A percentile compares a stretch with the other conserved stretches of the same genome.
Evolutionary conservation across 202 grass and related monocot genomes (phyloP).

Genomic region (Setaria italica): DNA sequence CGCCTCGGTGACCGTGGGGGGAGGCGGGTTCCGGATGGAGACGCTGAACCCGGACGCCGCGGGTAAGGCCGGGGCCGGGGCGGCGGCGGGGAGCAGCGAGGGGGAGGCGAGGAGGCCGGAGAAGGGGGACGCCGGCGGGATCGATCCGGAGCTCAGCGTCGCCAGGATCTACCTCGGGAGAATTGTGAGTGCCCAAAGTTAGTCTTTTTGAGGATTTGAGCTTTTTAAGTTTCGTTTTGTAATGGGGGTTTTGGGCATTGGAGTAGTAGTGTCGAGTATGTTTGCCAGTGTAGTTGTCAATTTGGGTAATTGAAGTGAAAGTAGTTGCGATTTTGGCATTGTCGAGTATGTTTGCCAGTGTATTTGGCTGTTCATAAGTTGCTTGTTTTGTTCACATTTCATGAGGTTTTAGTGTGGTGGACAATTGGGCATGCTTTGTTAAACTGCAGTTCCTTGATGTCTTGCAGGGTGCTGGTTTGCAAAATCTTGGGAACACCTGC

Average conservation of each 20-base stretch:
- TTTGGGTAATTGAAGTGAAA: not conserved
- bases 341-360: too few relatives aligned
- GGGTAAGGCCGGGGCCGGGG: constrained; percentile 4
- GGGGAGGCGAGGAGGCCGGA: constrained; percentile 42
- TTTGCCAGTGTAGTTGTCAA: too few relatives aligned
- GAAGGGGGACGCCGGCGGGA: constrained; percentile 50
- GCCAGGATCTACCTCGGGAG: constrained; percentile 79
- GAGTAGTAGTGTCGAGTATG: not conserved
- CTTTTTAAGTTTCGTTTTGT: constrained; percentile 25
- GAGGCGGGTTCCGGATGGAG: constrained; percentile 67
- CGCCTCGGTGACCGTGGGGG: constrained; percentile 31
- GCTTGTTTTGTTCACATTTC: constrained; percentile 13
- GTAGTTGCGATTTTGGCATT: not conserved
- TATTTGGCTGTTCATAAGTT: not conserved
- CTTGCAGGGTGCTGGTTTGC: constrained; percentile 90
- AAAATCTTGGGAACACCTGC: constrained; percentile 98
- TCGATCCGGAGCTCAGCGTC: constrained; percentile 74
- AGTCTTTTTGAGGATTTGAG: not conserved
- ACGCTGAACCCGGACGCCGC: constrained; percentile 66
- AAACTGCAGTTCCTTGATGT: not conserved
- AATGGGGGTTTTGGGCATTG: constrained; percentile 18
- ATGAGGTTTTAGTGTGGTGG: constrained; percentile 9
- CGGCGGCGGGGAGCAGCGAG: constrained; percentile 38
- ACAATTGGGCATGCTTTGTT: not conserved
- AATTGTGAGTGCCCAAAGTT: constrained; percentile 65